Evolutionary conservation across 208 protist species (phyloP).

Genomic region (Leptomonas pyrrhocoris): DNA sequence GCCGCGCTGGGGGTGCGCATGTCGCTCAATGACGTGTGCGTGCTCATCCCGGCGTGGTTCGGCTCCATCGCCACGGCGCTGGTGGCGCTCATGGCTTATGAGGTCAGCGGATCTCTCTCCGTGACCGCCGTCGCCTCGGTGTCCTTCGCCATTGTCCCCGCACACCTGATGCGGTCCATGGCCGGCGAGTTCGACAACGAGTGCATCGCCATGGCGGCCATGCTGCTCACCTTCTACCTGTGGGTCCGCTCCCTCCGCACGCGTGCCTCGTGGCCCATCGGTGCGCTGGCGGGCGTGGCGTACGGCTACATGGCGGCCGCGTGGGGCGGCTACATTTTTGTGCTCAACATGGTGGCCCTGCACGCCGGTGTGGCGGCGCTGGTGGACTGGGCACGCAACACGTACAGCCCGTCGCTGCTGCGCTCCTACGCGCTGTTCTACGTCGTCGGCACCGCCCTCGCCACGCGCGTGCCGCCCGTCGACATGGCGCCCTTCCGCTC

Average conservation of each 20-base stretch:
- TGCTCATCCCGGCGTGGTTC: conserved; percentile 95
- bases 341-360: conserved; percentile 97
- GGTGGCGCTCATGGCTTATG: conserved; percentile 42
- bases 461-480: conserved; percentile 95
- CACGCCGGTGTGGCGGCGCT: conserved; percentile 92
- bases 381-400: conserved; percentile 63
- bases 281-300: conserved; percentile 55
- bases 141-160: conserved; percentile 56
- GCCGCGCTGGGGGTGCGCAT: conserved; percentile 75
- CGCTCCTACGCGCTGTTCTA: conserved; percentile 95
- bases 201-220: conserved; percentile 96
- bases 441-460: conserved; percentile 93
- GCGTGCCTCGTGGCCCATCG: conserved; percentile 48
- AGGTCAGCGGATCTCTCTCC: conserved; percentile 73
- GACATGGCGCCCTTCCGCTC: conserved; percentile 93
- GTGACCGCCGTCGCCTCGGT: conserved; percentile 87
- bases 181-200: conserved; percentile 99
- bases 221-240: conserved; percentile 95
- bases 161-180: conserved; percentile 97
- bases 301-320: conserved; percentile 93
- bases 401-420: conserved; percentile 90
- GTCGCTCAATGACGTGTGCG: conserved; percentile 96
- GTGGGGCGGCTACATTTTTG: conserved; percentile 99
- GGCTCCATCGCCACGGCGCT: conserved; percentile 80
- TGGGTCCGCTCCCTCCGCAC: conserved; percentile 83